Conservation (phyloP, 2,329 filamentous ascomycete genomes). For the Pseudogymnoascus pannorum region DNA sequence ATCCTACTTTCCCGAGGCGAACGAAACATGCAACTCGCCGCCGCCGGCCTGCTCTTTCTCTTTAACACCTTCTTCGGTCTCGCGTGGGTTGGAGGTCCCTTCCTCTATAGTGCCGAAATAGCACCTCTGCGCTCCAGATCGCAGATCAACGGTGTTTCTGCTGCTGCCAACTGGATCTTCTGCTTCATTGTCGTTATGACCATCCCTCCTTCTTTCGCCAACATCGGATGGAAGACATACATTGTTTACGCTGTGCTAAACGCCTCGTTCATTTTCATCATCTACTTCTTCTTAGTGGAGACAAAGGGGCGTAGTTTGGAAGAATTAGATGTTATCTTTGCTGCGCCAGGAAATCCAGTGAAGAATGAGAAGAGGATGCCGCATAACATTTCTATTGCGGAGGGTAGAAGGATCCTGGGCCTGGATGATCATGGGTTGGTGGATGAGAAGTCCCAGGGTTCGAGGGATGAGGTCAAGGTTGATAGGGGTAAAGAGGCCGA, state of each 20-base stretch:
- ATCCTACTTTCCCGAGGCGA: constrained; percentile 12
- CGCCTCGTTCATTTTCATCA: constrained; percentile 35
- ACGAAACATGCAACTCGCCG: constrained; percentile 11
- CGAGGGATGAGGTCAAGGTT: too few species aligned
- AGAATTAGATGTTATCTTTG: constrained; percentile 41
- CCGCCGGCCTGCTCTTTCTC: not conserved
- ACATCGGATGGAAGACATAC: constrained; percentile 29
- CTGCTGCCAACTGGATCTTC: constrained; percentile 21
- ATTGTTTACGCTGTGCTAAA: constrained; percentile 25
- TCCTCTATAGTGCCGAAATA: constrained; percentile 50
- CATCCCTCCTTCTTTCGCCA: constrained; percentile 25
- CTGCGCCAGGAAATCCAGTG: constrained; percentile 47
- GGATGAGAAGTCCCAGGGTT: too few species aligned
- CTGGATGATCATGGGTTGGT: too few species aligned
- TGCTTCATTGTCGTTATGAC: constrained; percentile 15
- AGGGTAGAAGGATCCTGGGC: constrained; percentile 9
- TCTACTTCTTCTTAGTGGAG: constrained; percentile 58
- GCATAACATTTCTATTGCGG: constrained; percentile 21
- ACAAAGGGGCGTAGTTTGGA: constrained; percentile 57
- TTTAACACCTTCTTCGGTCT: constrained; percentile 22
- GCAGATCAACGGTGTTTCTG: constrained; percentile 45
- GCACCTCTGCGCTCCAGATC: constrained; percentile 41
- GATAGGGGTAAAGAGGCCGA: too few species aligned
- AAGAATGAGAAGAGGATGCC: constrained; percentile 47
- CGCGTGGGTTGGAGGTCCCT: constrained; percentile 45